Conservation (phyloP, 495 filamentous ascomycete species). For the Poronia punctata region DNA sequence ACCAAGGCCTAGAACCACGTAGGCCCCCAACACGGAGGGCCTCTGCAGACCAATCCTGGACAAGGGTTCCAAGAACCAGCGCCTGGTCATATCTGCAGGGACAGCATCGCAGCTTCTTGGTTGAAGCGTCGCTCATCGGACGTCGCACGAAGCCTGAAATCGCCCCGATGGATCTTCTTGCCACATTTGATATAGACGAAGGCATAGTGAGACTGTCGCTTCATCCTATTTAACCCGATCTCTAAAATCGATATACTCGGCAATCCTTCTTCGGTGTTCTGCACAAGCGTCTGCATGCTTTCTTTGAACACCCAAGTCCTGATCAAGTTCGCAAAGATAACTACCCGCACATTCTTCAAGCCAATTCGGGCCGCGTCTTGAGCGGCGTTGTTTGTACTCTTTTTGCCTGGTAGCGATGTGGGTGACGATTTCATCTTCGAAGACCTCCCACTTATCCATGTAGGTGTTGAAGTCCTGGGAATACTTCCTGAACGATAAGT, state of each 20-base stretch:
- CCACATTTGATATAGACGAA: not conserved
- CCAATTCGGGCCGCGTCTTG: slow-evolving; percentile 21
- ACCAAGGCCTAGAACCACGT: not conserved
- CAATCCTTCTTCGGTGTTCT: slow-evolving; percentile 7
- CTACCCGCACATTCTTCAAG: slow-evolving; percentile 36
- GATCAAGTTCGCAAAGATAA: slow-evolving; percentile 8
- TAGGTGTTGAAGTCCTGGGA: slow-evolving; percentile 57
- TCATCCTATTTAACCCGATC: slow-evolving; percentile 11
- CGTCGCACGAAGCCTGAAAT: not conserved
- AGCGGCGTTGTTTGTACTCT: slow-evolving; percentile 41
- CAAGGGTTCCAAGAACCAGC: too few species aligned
- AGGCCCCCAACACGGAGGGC: too few species aligned
- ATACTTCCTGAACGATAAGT: slow-evolving; percentile 52
- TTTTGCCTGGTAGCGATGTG: slow-evolving; percentile 62
- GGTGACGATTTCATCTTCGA: slow-evolving; percentile 55
- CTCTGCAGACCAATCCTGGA: too few species aligned
- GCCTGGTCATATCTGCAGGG: too few species aligned
- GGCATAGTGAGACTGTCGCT: not conserved
- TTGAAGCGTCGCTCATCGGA: too few species aligned
- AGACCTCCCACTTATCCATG: slow-evolving; percentile 60
- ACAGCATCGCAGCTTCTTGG: too few species aligned
- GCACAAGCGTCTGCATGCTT: slow-evolving; percentile 5
- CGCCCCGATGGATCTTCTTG: not conserved
- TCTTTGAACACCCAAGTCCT: slow-evolving; percentile 11
- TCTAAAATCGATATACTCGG: slow-evolving; percentile 7